Conservation (phyloP, 73 alveolate species). For the Paramecium biaurelia region DNA sequence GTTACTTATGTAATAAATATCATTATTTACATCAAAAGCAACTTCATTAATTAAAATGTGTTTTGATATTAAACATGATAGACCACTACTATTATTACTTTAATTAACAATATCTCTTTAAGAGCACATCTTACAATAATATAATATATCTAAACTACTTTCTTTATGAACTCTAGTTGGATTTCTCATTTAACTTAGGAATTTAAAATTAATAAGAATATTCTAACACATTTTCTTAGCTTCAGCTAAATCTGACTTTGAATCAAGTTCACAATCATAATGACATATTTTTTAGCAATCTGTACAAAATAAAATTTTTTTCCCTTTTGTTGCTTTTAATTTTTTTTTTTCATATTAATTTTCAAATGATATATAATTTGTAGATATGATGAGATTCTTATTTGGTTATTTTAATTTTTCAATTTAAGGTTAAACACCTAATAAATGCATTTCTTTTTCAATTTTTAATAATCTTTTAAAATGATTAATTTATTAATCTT, state of each 20-base stretch:
- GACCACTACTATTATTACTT: not conserved
- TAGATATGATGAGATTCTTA: not conserved
- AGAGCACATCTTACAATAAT: not conserved
- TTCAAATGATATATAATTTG: not conserved
- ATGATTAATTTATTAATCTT: not conserved
- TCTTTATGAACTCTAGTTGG: not conserved
- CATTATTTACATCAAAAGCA: not conserved
- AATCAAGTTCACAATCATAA: not conserved
- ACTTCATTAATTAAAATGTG: not conserved
- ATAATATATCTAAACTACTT: not conserved
- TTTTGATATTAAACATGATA: not conserved
- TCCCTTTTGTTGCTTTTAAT: not conserved
- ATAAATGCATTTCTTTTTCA: not conserved
- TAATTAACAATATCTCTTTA: not conserved
- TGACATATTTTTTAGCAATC: conserved; percentile 1
- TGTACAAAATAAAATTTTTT: not conserved
- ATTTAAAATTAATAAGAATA: not conserved
- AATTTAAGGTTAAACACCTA: not conserved
- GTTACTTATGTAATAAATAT: not conserved
- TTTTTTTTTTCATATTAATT: not conserved
- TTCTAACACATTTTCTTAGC: not conserved
- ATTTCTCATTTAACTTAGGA: not conserved
- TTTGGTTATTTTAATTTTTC: not conserved
- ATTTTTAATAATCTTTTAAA: not conserved
- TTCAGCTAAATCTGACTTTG: not conserved